Evolutionary conservation across 192 early-diverging fungal genomes (phyloP), one percentile per base, ranked within the genome.

Genomic region (Coemansia sp.): DNA sequence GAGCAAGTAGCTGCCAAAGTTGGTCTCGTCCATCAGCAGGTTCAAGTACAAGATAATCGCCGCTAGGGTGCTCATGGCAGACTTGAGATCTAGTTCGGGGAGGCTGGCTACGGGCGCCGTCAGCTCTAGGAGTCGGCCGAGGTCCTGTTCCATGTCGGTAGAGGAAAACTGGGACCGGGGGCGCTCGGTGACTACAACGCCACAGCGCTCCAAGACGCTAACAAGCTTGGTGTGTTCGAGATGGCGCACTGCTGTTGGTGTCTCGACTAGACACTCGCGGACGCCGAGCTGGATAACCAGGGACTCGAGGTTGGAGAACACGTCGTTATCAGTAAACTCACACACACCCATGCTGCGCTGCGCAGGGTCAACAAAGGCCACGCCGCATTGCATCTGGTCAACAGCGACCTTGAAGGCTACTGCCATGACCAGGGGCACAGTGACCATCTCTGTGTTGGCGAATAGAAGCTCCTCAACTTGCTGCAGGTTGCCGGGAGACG

Each of bases 401-500:
- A 59, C 64, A 0, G 60, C 14, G 11, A 26, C 56, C 50, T 28
- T 77, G 16, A 93, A 73, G 65, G 83, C 86, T n/a, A 94, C 83
- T 14, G 89, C 89, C 66, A 93, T 77, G n/a, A 97, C 89, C 26
- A 96, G 83, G 1, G 95, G 94, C 7, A 92, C 88, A 0, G 85
- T 64, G 0, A 88, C 75, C 63, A 95, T 86, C 25, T 91, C 90
- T 28, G 86, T 83, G 66, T 88, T 86, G 20, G 76, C 69, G 65
- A 96, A 98, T 21, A 99, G 70, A 43, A 94, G 68, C 66, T 98
- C 94, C 67, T 99, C 96, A 20, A 99, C 84, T 37, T 91, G 87
- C 69, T 92, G 88, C 52, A 98, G 70, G 61, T 99, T 97, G 41
- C 97, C 97, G 13, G 97, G 97, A 0, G 95, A 98, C n/a, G 95